Conservation (phyloP, 164 flowering plant genomes). For the Kalanchoe fedtschenkoi region DNA sequence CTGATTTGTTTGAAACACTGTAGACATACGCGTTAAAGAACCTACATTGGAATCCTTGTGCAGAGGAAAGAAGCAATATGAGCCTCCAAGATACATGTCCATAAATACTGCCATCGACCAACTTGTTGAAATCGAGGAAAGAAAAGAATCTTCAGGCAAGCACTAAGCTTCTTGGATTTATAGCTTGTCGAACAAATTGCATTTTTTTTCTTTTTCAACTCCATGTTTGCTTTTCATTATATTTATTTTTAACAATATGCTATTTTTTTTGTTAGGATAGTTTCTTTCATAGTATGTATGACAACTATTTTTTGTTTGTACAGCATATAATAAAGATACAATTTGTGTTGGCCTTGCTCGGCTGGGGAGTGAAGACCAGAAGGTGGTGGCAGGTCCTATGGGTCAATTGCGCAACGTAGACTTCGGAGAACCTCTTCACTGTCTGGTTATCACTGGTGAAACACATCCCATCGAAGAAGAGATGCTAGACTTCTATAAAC, state of each 20-base stretch:
- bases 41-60: constrained; percentile 76
- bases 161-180: too few species aligned
- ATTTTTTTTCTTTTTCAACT: too few species aligned
- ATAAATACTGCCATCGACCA: constrained; percentile 80
- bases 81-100: constrained; percentile 85
- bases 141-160: constrained; percentile 52
- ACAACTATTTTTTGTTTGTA: constrained; percentile 10
- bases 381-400: constrained; percentile 71
- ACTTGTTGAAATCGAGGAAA: constrained; percentile 69
- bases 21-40: constrained; percentile 93
- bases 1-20: constrained; percentile 5
- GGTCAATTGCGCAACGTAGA: constrained; percentile 46
- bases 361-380: constrained; percentile 77
- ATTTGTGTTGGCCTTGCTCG: constrained; percentile 85
- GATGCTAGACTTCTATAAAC: constrained; percentile 57
- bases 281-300: too few species aligned
- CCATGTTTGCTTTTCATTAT: too few species aligned
- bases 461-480: constrained; percentile 86
- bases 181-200: too few species aligned
- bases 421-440: constrained; percentile 87
- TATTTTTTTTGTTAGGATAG: too few species aligned
- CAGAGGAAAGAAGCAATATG: constrained; percentile 81
- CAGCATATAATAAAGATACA: constrained; percentile 66
- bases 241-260: too few species aligned
- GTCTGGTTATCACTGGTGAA: constrained; percentile 74